These are phyloP conservation scores for Anastatica hierochuntica DNA, from an alignment of 345 rosid species.

Conservation along the genomic window DNA sequence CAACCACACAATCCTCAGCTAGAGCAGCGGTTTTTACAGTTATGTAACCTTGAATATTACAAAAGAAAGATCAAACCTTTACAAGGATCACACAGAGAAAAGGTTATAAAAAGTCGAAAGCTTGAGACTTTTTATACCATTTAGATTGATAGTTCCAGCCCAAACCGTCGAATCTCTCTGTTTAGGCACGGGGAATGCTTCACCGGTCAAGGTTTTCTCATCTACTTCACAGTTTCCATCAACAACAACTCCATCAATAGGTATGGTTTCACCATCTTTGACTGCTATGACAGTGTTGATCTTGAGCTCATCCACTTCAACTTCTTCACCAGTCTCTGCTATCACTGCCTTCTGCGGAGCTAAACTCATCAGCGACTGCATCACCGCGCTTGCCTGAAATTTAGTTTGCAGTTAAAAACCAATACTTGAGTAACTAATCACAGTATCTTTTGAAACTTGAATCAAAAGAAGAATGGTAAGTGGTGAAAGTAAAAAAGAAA, in stretches of 20 bases:
- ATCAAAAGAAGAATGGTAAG: no score
- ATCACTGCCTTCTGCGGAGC: conserved; percentile 74
- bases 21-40: conserved; percentile 63
- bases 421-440: neutral
- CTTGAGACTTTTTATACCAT: conserved; percentile 34
- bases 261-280: conserved; percentile 78
- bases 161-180: conserved; percentile 55
- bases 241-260: conserved; percentile 83
- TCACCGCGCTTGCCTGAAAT: conserved; percentile 70
- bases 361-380: conserved; percentile 74
- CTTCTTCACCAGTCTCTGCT: conserved; percentile 79
- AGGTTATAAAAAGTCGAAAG: neutral
- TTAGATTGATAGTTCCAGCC: conserved; percentile 90
- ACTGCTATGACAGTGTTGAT: conserved; percentile 61
- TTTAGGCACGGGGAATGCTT: conserved; percentile 77
- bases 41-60: conserved; percentile 44
- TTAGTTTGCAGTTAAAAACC: neutral
- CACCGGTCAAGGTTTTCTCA: conserved; percentile 85
- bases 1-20: conserved; percentile 80
- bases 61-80: neutral
- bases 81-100: neutral
- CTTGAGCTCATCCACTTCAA: conserved; percentile 58
- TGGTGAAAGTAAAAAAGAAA: neutral
- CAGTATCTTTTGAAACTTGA: neutral
- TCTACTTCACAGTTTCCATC: conserved; percentile 87